A percentile compares a stretch with the other conserved stretches of the same genome.
phyloP scores from a whole-genome alignment of 768 basidiomycete genomes.

The Phlebiopsis gigantea region DNA sequence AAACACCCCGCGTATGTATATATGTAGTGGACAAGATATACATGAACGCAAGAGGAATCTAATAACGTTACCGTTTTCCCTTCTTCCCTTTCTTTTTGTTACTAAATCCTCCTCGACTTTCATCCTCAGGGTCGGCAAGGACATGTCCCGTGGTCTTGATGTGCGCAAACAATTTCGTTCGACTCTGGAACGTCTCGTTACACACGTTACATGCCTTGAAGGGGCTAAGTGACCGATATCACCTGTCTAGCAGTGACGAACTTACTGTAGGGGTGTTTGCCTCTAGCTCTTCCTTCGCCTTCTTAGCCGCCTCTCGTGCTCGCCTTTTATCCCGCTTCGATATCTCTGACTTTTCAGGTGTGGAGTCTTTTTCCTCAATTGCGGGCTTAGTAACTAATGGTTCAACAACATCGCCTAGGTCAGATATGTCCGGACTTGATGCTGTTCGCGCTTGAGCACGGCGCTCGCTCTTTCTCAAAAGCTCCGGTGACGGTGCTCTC shows the following conservation, averaged over 20 bases:
- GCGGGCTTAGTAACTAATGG: background rate
- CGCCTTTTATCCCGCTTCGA: slow-evolving; percentile 83
- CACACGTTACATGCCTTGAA: slow-evolving; percentile 64
- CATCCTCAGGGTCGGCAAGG: slow-evolving; percentile 36
- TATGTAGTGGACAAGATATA: background rate
- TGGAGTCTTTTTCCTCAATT: background rate
- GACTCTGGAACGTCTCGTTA: slow-evolving; percentile 52
- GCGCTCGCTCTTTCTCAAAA: slow-evolving; percentile 10
- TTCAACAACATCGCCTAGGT: background rate
- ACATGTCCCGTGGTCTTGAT: slow-evolving; percentile 71
- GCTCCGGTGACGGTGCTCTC: slow-evolving; percentile 9
- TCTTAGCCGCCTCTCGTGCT: slow-evolving; percentile 70
- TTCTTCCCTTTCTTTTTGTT: slow-evolving; percentile 31
- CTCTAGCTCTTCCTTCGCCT: slow-evolving; percentile 37
- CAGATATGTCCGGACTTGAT: background rate
- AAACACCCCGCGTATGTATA: too few relatives aligned
- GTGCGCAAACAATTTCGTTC: slow-evolving; percentile 72
- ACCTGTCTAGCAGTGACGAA: background rate
- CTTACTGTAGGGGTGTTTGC: slow-evolving; percentile 20
- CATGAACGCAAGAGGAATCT: background rate
- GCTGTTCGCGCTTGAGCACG: background rate
- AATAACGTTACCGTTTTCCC: slow-evolving; percentile 21
- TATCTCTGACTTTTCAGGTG: slow-evolving; percentile 24
- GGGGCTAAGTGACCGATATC: slow-evolving; percentile 1
- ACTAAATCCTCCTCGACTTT: slow-evolving; percentile 19